Conservation (phyloP, 2,329 filamentous ascomycete species). For the Leptographium procerum region DNA sequence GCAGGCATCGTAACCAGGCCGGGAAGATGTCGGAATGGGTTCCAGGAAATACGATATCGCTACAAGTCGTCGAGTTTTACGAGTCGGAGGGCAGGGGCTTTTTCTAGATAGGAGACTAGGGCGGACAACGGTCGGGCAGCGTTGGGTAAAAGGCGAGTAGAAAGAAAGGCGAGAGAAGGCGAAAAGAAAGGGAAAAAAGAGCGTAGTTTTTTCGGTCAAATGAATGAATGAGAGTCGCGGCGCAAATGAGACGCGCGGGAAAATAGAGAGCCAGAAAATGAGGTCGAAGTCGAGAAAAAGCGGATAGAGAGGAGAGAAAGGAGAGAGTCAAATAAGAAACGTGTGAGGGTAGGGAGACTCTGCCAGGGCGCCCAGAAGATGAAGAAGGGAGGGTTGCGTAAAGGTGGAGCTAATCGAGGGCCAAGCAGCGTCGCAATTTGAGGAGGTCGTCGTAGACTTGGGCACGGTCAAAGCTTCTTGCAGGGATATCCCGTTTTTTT, state of each 20-base stretch:
- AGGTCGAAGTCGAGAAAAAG: not conserved
- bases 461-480: slow-evolving; percentile 1
- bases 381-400: not conserved
- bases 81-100: not conserved
- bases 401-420: not conserved
- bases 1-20: not conserved
- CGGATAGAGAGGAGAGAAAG: not conserved
- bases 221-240: not conserved
- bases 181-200: not conserved
- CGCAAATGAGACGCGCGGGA: not conserved
- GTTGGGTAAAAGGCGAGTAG: no score
- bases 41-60: not conserved
- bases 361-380: not conserved
- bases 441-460: not conserved
- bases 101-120: not conserved
- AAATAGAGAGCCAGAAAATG: not conserved
- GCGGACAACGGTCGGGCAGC: not conserved
- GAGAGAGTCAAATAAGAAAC: not conserved
- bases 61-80: not conserved
- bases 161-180: not conserved
- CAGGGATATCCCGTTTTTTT: not conserved
- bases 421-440: not conserved
- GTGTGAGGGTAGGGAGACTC: not conserved
- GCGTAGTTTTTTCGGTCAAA: not conserved
- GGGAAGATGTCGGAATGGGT: not conserved